Conservation (phyloP, 805 yeast genomes). For the Ogataea trehalophila region DNA sequence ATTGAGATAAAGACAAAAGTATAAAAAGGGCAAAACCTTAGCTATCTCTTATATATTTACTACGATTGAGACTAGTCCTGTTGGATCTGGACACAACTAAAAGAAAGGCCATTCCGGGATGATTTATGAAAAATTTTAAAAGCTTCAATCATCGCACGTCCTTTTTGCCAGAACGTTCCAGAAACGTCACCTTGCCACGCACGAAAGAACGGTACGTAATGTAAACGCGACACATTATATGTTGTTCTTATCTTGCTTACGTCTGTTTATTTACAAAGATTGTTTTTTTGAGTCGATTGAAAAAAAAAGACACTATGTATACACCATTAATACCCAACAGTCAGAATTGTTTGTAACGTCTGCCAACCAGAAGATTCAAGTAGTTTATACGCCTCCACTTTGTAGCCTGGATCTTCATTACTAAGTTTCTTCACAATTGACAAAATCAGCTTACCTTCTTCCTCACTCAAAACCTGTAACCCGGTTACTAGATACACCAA, state of each 20-base stretch:
- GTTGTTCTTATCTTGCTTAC: not conserved
- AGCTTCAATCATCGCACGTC: no score
- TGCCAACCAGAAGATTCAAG: constrained; percentile 77
- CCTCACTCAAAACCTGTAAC: constrained; percentile 50
- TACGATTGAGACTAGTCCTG: no score
- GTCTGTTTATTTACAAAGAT: not conserved
- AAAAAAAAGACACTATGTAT: no score
- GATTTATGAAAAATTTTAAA: no score
- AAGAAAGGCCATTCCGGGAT: no score
- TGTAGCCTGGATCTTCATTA: constrained; percentile 34
- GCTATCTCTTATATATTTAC: no score
- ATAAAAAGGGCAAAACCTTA: no score
- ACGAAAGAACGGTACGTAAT: not conserved
- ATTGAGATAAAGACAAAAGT: not conserved
- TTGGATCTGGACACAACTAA: no score
- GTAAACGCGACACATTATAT: not conserved
- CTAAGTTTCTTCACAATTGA: constrained; percentile 41
- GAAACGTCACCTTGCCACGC: not conserved
- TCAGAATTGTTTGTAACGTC: constrained; percentile 55
- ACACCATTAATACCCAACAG: constrained; percentile 10
- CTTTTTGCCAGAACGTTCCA: not conserved
- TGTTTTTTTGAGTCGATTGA: no score
- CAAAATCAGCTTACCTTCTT: constrained; percentile 49
- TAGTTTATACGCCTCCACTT: constrained; percentile 33
- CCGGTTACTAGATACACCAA: constrained; percentile 48